Evolutionary conservation across 805 yeast species (phyloP).

Genomic region (Starmerella lactis-condensi): DNA sequence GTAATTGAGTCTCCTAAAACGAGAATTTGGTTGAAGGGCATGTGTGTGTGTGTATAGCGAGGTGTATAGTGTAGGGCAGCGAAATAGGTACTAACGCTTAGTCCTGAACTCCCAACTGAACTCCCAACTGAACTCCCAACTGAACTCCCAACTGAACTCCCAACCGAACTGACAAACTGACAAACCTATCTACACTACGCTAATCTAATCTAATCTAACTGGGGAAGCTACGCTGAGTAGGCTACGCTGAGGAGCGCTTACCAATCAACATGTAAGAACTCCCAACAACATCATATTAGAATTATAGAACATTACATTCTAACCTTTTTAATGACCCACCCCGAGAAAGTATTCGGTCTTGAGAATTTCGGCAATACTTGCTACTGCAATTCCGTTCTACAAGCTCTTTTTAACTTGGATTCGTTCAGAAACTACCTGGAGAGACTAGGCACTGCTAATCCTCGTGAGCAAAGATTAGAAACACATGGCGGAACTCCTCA

Average conservation of each 20-base stretch:
- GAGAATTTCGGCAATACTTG: slow-evolving; percentile 50
- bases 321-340: too few species aligned
- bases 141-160: not conserved
- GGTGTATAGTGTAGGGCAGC: not conserved
- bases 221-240: too few species aligned
- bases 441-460: not conserved
- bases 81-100: not conserved
- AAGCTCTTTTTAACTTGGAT: slow-evolving; percentile 61
- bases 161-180: too few species aligned
- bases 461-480: too few species aligned
- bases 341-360: slow-evolving; percentile 28
- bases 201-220: too few species aligned
- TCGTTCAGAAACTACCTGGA: slow-evolving; percentile 41
- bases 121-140: not conserved
- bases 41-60: not conserved
- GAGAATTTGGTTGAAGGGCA: slow-evolving; percentile 25
- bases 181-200: too few species aligned
- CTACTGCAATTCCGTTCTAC: slow-evolving; percentile 82
- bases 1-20: slow-evolving; percentile 60
- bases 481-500: too few species aligned
- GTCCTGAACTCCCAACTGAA: not conserved
- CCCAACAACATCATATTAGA: too few species aligned
- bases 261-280: too few species aligned
- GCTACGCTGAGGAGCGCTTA: too few species aligned
- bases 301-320: too few species aligned